phyloP scores from a whole-genome alignment of 2,329 filamentous ascomycete genomes.

The Pyrenochaeta sp. region DNA sequence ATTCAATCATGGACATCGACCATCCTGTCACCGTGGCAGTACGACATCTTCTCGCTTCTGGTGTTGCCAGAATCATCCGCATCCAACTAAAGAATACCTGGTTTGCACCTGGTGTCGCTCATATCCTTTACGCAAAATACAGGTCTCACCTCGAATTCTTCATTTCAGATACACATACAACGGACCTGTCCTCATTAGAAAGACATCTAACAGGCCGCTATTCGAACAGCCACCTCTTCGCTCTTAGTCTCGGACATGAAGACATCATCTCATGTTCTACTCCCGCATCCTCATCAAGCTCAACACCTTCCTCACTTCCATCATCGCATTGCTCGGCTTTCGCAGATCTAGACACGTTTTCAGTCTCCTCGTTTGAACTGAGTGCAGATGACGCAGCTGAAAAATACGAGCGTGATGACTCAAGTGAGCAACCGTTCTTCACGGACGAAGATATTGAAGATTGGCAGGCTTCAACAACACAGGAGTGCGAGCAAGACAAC shows the following conservation, averaged over 20 bases:
- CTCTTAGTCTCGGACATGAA: slow-evolving; percentile 14
- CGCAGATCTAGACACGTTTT: slow-evolving; percentile 21
- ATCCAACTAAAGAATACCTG: slow-evolving; percentile 19
- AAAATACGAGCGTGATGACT: neutral
- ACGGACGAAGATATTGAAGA: slow-evolving; percentile 17
- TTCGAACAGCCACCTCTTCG: slow-evolving; percentile 12
- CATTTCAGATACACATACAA: neutral
- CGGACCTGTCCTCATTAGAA: slow-evolving; percentile 1
- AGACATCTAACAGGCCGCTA: slow-evolving; percentile 11
- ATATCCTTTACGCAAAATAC: slow-evolving; percentile 10
- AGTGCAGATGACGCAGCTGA: slow-evolving; percentile 3
- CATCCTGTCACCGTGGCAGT: slow-evolving; percentile 27
- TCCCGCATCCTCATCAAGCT: neutral
- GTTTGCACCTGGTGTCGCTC: slow-evolving; percentile 22
- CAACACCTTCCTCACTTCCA: slow-evolving; percentile 10
- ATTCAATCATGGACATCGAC: slow-evolving; percentile 18
- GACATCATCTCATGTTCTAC: slow-evolving; percentile 4
- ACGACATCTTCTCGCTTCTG: slow-evolving; percentile 11
- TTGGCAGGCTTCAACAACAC: slow-evolving; percentile 11
- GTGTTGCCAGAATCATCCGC: slow-evolving; percentile 10
- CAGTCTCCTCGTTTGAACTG: slow-evolving; percentile 13
- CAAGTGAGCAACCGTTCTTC: slow-evolving; percentile 18
- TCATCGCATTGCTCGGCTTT: slow-evolving; percentile 19
- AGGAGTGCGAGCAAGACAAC: neutral
- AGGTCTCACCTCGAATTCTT: slow-evolving; percentile 14